phyloP scores from a whole-genome alignment of 2,329 filamentous ascomycete species.

The Gnomoniopsis smithogilvyi region DNA sequence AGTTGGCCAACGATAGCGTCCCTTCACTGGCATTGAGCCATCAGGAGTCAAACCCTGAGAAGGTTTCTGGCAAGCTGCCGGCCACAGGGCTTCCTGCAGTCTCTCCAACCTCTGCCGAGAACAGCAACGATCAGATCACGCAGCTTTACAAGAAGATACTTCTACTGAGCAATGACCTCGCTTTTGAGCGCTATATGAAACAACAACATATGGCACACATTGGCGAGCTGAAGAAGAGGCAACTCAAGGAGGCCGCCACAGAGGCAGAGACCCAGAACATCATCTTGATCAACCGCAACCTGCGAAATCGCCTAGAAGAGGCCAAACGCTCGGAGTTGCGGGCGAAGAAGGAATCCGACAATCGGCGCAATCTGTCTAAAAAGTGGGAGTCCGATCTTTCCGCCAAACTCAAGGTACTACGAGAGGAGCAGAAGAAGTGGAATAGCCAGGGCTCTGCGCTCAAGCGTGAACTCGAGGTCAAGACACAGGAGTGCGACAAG shows the following conservation, averaged over 20 bases:
- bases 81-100: conserved; percentile 25
- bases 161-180: conserved; percentile 73
- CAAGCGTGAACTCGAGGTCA: conserved; percentile 54
- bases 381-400: conserved; percentile 74
- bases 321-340: conserved; percentile 68
- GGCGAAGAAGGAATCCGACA: conserved; percentile 69
- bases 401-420: conserved; percentile 61
- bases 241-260: conserved; percentile 72
- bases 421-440: conserved; percentile 68
- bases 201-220: conserved; percentile 81
- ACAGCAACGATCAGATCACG: conserved; percentile 38
- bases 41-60: conserved; percentile 43
- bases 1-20: conserved; percentile 57
- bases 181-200: conserved; percentile 81
- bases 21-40: conserved; percentile 50
- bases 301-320: conserved; percentile 71
- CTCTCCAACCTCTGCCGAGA: conserved; percentile 27
- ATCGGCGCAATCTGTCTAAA: conserved; percentile 68
- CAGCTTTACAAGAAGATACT: conserved; percentile 72
- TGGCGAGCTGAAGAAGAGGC: conserved; percentile 70
- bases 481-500: conserved; percentile 59
- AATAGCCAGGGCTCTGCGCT: conserved; percentile 54
- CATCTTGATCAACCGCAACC: conserved; percentile 69
- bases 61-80: conserved; percentile 26
- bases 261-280: conserved; percentile 82